A percentile compares a stretch with the other conserved stretches of the same genome.
Evolutionary conservation across 495 filamentous ascomycete genomes (phyloP).

Genomic region (Saxispiralis lemnorum): DNA sequence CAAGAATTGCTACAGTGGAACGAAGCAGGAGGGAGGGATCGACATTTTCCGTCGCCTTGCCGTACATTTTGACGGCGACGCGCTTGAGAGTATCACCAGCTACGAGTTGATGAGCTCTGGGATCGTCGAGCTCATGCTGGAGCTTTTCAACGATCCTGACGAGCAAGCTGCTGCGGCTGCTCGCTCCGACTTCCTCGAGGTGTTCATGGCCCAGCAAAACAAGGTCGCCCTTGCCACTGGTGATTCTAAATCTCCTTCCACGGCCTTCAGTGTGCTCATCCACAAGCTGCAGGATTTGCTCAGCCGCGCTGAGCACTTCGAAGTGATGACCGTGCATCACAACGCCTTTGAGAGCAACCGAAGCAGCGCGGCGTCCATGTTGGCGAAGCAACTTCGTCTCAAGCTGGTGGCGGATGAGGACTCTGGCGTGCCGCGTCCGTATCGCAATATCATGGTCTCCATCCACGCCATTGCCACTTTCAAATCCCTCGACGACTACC

Average conservation of each 20-base stretch:
- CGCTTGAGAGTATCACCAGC: constrained; percentile 88
- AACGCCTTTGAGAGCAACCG: constrained; percentile 82
- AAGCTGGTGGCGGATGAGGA: constrained; percentile 81
- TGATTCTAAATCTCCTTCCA: constrained; percentile 45
- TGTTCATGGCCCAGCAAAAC: constrained; percentile 73
- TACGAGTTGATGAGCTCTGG: constrained; percentile 82
- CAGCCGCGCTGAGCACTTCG: constrained; percentile 93
- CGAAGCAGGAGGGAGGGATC: constrained; percentile 35
- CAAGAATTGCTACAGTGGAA: constrained; percentile 44
- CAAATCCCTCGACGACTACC: constrained; percentile 89
- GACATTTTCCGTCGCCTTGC: constrained; percentile 61
- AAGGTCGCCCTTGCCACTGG: constrained; percentile 36
- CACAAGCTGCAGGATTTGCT: constrained; percentile 90
- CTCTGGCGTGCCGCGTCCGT: constrained; percentile 66
- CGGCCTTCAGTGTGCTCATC: constrained; percentile 78
- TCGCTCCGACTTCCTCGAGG: constrained; percentile 69
- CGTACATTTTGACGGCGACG: constrained; percentile 74
- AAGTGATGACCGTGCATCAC: constrained; percentile 87
- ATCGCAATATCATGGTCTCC: constrained; percentile 87
- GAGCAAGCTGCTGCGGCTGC: constrained; percentile 34
- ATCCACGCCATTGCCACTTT: constrained; percentile 98
- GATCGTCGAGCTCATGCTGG: constrained; percentile 64
- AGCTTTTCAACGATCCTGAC: constrained; percentile 54
- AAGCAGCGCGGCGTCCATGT: constrained; percentile 84
- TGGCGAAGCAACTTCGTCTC: constrained; percentile 85